Base-by-base conservation (phyloP, 169 alveolate genomes). In the Eimeria necatrix region DNA sequence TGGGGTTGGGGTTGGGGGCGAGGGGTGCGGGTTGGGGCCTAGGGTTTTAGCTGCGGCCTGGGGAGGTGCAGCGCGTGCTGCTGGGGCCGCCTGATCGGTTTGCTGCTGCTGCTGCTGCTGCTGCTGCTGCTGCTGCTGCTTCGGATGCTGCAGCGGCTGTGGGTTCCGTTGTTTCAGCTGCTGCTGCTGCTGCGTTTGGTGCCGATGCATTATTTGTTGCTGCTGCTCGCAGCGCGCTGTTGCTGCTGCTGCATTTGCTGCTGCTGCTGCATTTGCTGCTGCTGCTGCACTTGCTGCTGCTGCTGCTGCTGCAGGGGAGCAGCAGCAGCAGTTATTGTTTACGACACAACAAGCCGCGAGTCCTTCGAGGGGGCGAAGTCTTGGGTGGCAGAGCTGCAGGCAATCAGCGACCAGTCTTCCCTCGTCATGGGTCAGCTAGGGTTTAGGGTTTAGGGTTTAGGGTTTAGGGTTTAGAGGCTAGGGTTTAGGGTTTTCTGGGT, bases 371-470 rank as follows among this genome's bases (percentile, higher is more conserved):
- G 5, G 18, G 32, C 5, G 76, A 9, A 64, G 76, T 24, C 8
- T 10, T 20, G 9, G 76, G 41, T 5, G 76, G 14, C 26, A 64
- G 20, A 24, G 8, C 8, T 64, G 14, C 14, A 14, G 64, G 64
- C 81, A 32, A 89, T 93, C 32, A 97, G 96, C 73, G 97, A 97
- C 76, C 96, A 83, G 94, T 53, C 91, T 2, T 53, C 71, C 53
- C 89, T 89, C 26, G 92, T 95, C 52, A 76, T 95, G 9, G 95
- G 96, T 78, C 10, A 9, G 93, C 76, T 92, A 24, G 76, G 26
- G 76, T 14, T 9, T 14, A 64, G 76, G 26, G 76, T n/a, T 14
- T 64, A n/a, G 41, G 18, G 41, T 64, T n/a, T 78, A 6, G 14
- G 24, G 88, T 78, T 9, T 51, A 14, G 68, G 32, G 18, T 9